Percentiles rank a stretch among this genome's conserved stretches.
Evolutionary conservation across 768 basidiomycete species (phyloP).

Genomic region (Hemileccinum rubropunctum): DNA sequence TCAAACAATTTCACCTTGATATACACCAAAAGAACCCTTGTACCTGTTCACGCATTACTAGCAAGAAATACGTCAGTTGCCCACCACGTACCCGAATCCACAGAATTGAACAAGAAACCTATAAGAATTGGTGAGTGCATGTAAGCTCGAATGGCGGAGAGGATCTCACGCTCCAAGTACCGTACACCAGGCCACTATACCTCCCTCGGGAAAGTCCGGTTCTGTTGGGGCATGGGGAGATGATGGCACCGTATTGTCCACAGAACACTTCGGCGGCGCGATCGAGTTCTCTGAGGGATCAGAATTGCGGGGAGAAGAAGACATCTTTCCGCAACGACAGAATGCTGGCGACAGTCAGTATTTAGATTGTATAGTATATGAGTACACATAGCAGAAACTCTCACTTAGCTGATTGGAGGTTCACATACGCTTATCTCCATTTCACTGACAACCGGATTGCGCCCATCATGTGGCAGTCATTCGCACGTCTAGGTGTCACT

Average conservation of each 20-base stretch:
- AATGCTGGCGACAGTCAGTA: not conserved
- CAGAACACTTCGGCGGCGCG: not conserved
- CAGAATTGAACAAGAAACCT: constrained; percentile 28
- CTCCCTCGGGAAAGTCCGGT: constrained; percentile 11
- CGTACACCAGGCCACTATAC: constrained; percentile 24
- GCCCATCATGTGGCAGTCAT: not conserved
- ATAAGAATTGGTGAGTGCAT: not conserved
- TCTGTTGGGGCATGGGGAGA: not conserved
- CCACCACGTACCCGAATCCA: constrained; percentile 20
- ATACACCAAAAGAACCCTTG: constrained; percentile 23
- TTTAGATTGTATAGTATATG: too few species aligned
- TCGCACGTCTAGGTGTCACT: not conserved
- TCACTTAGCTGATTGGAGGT: too few species aligned
- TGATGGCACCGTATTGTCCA: not conserved
- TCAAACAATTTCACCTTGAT: constrained; percentile 17
- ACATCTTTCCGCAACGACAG: not conserved
- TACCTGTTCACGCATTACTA: constrained; percentile 11
- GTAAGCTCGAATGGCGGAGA: not conserved
- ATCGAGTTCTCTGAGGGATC: not conserved
- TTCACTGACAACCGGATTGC: too few species aligned
- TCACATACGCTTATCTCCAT: too few species aligned
- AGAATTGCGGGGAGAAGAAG: not conserved
- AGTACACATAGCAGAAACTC: not conserved
- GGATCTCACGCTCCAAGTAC: constrained; percentile 23
- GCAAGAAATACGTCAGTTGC: not conserved